Conservation (phyloP, 345 rosid genomes). For the Capsella bursapastoris region DNA sequence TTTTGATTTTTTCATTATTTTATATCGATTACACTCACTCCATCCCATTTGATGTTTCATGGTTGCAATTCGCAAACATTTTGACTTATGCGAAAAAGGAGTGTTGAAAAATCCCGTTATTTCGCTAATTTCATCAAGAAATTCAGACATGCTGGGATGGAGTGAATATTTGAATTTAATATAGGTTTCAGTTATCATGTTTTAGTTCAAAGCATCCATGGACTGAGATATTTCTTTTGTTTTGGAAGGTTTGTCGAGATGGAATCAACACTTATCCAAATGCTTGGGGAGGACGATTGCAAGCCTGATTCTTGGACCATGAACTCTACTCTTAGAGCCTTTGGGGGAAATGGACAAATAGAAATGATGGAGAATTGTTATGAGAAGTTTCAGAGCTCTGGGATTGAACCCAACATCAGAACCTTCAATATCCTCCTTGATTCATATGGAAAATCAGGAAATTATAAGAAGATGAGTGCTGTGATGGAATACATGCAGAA, state of each 20-base stretch:
- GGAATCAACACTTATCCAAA: slow-evolving; percentile 77
- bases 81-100: neutral
- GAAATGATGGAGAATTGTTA: slow-evolving; percentile 91
- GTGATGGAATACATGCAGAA: slow-evolving; percentile 96
- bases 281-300: slow-evolving; percentile 71
- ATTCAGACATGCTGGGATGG: slow-evolving; percentile 16
- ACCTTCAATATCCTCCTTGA: slow-evolving; percentile 89
- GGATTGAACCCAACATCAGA: slow-evolving; percentile 84
- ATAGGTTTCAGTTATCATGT: slow-evolving; percentile 11
- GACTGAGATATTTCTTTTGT: neutral
- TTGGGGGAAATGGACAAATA: slow-evolving; percentile 81
- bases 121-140: neutral
- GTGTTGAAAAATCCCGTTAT: no score
- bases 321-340: slow-evolving; percentile 91
- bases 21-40: slow-evolving; percentile 15
- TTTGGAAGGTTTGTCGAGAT: slow-evolving; percentile 80
- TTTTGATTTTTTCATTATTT: slow-evolving; percentile 10
- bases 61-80: neutral
- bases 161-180: slow-evolving; percentile 25
- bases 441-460: slow-evolving; percentile 79
- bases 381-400: slow-evolving; percentile 90
- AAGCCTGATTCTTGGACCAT: slow-evolving; percentile 93
- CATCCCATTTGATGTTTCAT: slow-evolving; percentile 8
- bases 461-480: slow-evolving; percentile 83
- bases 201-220: slow-evolving; percentile 7